Evolutionary conservation across 495 filamentous ascomycete genomes (phyloP), one percentile per base, ranked within the genome.

Genomic region (Xylaria bambusicola): DNA sequence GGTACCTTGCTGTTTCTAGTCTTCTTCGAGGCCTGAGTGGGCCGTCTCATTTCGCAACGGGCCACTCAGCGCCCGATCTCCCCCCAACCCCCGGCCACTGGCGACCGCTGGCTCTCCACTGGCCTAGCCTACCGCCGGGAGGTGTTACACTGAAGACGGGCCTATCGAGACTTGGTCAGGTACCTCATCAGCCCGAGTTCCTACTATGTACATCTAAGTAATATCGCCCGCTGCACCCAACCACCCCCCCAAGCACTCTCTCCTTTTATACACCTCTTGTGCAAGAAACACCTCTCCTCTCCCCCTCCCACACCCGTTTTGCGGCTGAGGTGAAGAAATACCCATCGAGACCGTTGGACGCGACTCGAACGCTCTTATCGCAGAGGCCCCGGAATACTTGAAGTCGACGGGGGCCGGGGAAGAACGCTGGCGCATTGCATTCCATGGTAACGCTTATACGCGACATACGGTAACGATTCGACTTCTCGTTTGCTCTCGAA

Each of bases 1-100:
- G 56, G 56, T 52, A 29, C 56, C 56, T 45, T 44, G 29, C 56
- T 44, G 56, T 41, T 46, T 26, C 31, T 52, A 52, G 56, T 21
- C 38, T 36, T 52, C 42, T 42, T 33, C 47, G 24, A 31, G 46
- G 38, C 24, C n/a, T 2, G 17, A 60, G 57, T 40, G 57, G 57
- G 57, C 3, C 57, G 21, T 15, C 49, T 60, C 48, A 60, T 60
- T 60, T 60, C 13, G 29, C 24, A 6, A 26, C 18, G 12, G 29
- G 17, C 57, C 48, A 60, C 17, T 51, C 48, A 60, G n/a, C n/a
- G n/a, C 29, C 31, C 4, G 27, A 9, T 13, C 38, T 8, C 46
- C 47, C 21, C 4, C 57, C 20, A 47, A 46, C 49, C 49, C 57
- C 29, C 52, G 57, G 41, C 56, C 52, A 51, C n/a, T n/a, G n/a